phyloP scores from a whole-genome alignment of 2,329 filamentous ascomycete genomes.

The Venturia carpophila region DNA sequence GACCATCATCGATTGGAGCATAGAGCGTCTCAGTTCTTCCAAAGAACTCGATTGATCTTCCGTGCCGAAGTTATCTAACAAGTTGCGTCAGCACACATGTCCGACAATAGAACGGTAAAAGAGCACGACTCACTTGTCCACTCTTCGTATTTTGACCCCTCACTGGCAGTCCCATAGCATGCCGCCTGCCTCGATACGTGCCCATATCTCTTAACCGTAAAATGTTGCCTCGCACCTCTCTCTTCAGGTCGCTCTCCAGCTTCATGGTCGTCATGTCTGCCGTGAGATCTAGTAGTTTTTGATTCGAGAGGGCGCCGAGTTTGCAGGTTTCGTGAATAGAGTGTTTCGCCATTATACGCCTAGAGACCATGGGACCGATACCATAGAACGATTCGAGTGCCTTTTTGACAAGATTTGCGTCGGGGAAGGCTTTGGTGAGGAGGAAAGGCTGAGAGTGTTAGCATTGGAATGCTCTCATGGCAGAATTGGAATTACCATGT shows the following conservation, averaged over 20 bases:
- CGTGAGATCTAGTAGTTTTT: slow-evolving; percentile 73
- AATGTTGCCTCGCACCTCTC: slow-evolving; percentile 77
- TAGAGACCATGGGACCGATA: slow-evolving; percentile 61
- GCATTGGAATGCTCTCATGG: not conserved
- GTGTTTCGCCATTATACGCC: slow-evolving; percentile 77
- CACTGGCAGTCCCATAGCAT: slow-evolving; percentile 88
- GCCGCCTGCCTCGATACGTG: slow-evolving; percentile 76
- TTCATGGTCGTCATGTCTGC: slow-evolving; percentile 85
- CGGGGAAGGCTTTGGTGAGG: slow-evolving; percentile 76
- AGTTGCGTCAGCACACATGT: not conserved
- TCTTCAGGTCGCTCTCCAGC: slow-evolving; percentile 79
- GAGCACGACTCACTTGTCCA: slow-evolving; percentile 10
- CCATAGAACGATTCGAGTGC: slow-evolving; percentile 81
- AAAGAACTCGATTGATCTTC: not conserved
- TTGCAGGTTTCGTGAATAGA: slow-evolving; percentile 78
- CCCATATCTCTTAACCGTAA: slow-evolving; percentile 81
- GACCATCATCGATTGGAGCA: no score
- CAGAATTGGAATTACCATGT: slow-evolving; percentile 4
- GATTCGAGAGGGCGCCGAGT: slow-evolving; percentile 64
- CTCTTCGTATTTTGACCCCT: slow-evolving; percentile 76
- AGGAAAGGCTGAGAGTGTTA: slow-evolving; percentile 58
- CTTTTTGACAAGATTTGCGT: slow-evolving; percentile 75
- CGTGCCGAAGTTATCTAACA: slow-evolving; percentile 7
- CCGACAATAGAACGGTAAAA: not conserved
- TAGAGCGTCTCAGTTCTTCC: not conserved